Conservation (phyloP, 169 alveolate species). For the Plasmodium adleri region DNA sequence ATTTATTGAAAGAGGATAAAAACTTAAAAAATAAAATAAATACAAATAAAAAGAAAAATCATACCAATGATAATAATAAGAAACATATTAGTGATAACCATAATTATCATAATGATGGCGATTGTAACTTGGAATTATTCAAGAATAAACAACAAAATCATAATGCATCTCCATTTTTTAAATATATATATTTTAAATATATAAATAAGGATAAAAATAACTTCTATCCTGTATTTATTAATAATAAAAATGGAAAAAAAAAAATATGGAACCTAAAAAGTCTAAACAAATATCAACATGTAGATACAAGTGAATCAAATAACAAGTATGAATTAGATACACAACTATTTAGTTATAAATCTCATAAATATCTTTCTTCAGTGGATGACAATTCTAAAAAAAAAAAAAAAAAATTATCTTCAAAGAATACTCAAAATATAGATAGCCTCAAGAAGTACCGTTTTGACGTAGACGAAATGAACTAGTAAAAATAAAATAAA, state of each 20-base stretch:
- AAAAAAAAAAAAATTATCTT: background rate
- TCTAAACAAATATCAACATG: slow-evolving; percentile 2
- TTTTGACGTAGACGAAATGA: slow-evolving; percentile 35
- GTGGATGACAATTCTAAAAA: slow-evolving; percentile 3
- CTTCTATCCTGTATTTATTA: slow-evolving; percentile 46
- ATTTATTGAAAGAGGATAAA: slow-evolving; percentile 39
- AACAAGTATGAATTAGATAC: slow-evolving; percentile 50
- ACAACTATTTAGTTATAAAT: slow-evolving; percentile 38
- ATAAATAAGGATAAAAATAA: slow-evolving; percentile 20
- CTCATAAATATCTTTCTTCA: slow-evolving; percentile 13
- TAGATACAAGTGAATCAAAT: slow-evolving; percentile 2
- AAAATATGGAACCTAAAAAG: slow-evolving; percentile 49
- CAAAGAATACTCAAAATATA: background rate
- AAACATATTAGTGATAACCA: background rate
- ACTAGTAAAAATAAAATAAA: slow-evolving; percentile 37
- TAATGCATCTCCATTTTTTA: slow-evolving; percentile 51
- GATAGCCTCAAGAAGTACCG: slow-evolving; percentile 7
- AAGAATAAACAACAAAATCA: background rate
- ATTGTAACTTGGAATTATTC: background rate
- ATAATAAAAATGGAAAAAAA: slow-evolving; percentile 53
- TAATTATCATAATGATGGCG: background rate
- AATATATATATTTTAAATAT: slow-evolving; percentile 45
- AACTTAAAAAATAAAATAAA: background rate
- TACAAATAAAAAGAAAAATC: background rate
- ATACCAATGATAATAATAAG: background rate